Evolutionary conservation across 1,284 basidiomycete species (phyloP).

Genomic region (Fistulina hepatica): DNA sequence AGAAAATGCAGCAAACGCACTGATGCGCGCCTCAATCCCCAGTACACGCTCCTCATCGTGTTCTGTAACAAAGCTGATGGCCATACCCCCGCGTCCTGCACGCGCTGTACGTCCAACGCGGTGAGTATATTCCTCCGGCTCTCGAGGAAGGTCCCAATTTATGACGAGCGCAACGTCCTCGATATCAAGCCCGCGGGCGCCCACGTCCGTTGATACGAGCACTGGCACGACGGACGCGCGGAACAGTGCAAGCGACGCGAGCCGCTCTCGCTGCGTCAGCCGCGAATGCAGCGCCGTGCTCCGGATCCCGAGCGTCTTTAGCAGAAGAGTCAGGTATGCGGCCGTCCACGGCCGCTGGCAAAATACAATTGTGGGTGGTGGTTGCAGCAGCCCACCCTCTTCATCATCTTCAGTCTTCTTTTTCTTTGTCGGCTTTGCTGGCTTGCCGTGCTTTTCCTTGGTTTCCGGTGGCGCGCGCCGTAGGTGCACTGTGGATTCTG

Average conservation of each 20-base stretch:
- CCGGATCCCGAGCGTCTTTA: slow-evolving; percentile 74
- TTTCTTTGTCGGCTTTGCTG: slow-evolving; percentile 28
- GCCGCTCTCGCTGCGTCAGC: slow-evolving; percentile 81
- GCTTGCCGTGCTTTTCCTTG: slow-evolving; percentile 22
- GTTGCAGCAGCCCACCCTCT: slow-evolving; percentile 49
- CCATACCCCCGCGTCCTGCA: slow-evolving; percentile 82
- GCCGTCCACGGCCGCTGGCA: slow-evolving; percentile 81
- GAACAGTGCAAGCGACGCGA: slow-evolving; percentile 81
- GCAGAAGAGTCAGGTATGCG: slow-evolving; percentile 76
- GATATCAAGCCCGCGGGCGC: slow-evolving; percentile 89
- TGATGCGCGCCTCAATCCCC: slow-evolving; percentile 79
- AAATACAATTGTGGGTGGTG: slow-evolving; percentile 93
- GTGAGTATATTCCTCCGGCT: slow-evolving; percentile 71
- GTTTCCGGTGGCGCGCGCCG: slow-evolving; percentile 50
- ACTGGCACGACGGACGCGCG: slow-evolving; percentile 83
- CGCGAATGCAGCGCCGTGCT: slow-evolving; percentile 89
- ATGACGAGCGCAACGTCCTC: slow-evolving; percentile 91
- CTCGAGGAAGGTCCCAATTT: slow-evolving; percentile 90
- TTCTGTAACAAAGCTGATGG: slow-evolving; percentile 93
- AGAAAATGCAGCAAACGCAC: slow-evolving; percentile 32
- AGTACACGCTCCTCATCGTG: slow-evolving; percentile 80
- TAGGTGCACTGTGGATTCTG: slow-evolving; percentile 61
- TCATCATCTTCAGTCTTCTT: slow-evolving; percentile 30
- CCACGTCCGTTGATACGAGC: slow-evolving; percentile 91
- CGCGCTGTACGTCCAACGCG: slow-evolving; percentile 88